phyloP scores from a whole-genome alignment of 345 rosid species.

The Linum lewisii region DNA sequence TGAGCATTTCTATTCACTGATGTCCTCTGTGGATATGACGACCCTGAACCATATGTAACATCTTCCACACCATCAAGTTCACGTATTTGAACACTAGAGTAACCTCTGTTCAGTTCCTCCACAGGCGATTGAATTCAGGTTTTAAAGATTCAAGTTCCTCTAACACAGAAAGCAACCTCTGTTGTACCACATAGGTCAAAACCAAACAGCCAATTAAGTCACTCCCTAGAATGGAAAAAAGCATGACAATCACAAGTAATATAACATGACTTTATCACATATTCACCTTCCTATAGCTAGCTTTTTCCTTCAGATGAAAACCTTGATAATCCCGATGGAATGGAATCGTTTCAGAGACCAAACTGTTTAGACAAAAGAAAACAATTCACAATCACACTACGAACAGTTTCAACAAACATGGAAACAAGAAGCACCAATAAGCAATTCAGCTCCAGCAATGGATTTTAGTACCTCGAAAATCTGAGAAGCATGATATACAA shows the following conservation, averaged over 20 bases:
- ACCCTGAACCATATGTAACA: slow-evolving; percentile 25
- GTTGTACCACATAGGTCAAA: slow-evolving; percentile 25
- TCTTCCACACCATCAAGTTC: slow-evolving; percentile 29
- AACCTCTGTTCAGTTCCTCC: slow-evolving; percentile 38
- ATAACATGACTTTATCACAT: slow-evolving; percentile 3
- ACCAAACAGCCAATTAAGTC: neutral
- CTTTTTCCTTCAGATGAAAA: slow-evolving; percentile 45
- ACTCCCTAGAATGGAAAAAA: neutral
- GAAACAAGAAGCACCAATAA: neutral
- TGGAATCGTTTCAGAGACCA: slow-evolving; percentile 92
- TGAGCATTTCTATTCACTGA: slow-evolving; percentile 25
- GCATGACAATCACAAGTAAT: neutral
- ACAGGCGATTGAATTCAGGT: slow-evolving; percentile 53
- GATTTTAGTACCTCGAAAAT: slow-evolving; percentile 64
- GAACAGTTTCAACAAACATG: neutral
- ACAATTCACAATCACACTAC: neutral
- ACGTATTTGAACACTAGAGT: slow-evolving; percentile 18
- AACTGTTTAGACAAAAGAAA: slow-evolving; percentile 29
- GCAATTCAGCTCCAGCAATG: neutral
- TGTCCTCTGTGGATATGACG: slow-evolving; percentile 36
- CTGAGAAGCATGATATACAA: slow-evolving; percentile 84
- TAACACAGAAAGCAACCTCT: slow-evolving; percentile 59
- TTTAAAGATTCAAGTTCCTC: slow-evolving; percentile 77
- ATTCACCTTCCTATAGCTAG: slow-evolving; percentile 58
- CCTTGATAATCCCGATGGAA: slow-evolving; percentile 74